Conservation (phyloP, 345 rosid genomes). For the Viola odorata region DNA sequence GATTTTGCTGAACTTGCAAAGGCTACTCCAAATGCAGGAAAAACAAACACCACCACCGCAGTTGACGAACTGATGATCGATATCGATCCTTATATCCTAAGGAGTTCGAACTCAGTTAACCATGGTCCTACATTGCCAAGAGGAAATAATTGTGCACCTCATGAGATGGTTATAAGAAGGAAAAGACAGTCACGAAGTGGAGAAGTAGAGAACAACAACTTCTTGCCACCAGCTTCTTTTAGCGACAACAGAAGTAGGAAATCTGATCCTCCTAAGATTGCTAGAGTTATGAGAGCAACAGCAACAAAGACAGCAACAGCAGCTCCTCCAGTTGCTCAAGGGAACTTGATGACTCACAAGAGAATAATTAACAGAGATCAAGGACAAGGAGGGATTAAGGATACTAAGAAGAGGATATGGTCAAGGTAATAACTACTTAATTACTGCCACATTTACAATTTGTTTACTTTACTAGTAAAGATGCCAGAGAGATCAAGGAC, state of each 20-base stretch:
- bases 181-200: slow-evolving; percentile 67
- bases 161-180: slow-evolving; percentile 39
- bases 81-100: slow-evolving; percentile 48
- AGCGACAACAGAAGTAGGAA: slow-evolving; percentile 54
- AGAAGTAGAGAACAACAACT: slow-evolving; percentile 62
- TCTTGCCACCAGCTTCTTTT: slow-evolving; percentile 25
- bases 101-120: slow-evolving; percentile 52
- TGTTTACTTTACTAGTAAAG: background rate
- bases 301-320: slow-evolving; percentile 24
- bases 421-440: slow-evolving; percentile 27
- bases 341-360: slow-evolving; percentile 32
- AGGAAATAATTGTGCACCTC: slow-evolving; percentile 29
- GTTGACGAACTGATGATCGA: slow-evolving; percentile 45
- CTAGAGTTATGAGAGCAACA: slow-evolving; percentile 45
- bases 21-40: slow-evolving; percentile 52
- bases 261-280: slow-evolving; percentile 70
- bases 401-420: slow-evolving; percentile 75
- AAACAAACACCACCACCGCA: slow-evolving; percentile 27
- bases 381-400: slow-evolving; percentile 38
- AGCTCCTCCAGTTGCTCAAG: slow-evolving; percentile 17
- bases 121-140: slow-evolving; percentile 32
- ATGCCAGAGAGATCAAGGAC: slow-evolving; percentile 39
- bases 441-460: too few relatives aligned
- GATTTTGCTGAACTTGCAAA: slow-evolving; percentile 29
- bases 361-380: slow-evolving; percentile 48